phyloP scores from a whole-genome alignment of 306 rosid species.

The Trichosanthes cucumerina region DNA sequence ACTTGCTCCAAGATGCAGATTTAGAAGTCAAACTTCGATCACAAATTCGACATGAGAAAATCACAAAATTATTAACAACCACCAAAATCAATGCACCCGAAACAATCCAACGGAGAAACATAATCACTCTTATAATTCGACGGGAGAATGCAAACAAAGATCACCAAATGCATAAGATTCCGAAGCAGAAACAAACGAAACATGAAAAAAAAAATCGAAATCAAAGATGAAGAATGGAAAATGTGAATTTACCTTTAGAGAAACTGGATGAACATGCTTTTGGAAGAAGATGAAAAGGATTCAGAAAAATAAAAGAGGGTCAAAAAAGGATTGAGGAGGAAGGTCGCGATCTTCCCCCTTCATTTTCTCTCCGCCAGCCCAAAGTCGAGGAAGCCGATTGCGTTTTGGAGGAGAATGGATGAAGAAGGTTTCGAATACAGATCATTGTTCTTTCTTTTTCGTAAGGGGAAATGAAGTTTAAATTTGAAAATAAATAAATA shows the following conservation, averaged over 20 bases:
- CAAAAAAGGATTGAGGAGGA: neutral
- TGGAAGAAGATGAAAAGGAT: neutral
- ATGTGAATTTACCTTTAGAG: neutral
- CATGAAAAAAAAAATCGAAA: neutral
- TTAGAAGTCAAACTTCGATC: neutral
- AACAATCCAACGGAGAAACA: neutral
- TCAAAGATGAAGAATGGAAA: neutral
- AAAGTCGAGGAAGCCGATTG: neutral
- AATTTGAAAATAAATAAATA: neutral
- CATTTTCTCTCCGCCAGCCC: constrained; percentile 2
- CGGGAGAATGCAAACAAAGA: neutral
- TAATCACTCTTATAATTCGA: neutral
- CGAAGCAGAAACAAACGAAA: neutral
- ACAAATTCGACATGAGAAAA: neutral
- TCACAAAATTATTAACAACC: neutral
- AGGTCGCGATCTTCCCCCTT: constrained; percentile 7
- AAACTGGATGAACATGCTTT: neutral
- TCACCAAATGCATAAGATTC: neutral
- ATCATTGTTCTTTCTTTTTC: neutral
- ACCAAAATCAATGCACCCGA: neutral
- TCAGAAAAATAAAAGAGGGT: neutral
- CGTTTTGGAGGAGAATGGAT: neutral
- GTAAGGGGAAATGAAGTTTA: neutral
- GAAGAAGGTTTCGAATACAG: neutral
- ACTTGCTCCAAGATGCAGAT: neutral